Percentiles rank a stretch among this genome's conserved stretches.
Conservation (phyloP, 306 rosid genomes). For the Sicyos baderoa region DNA sequence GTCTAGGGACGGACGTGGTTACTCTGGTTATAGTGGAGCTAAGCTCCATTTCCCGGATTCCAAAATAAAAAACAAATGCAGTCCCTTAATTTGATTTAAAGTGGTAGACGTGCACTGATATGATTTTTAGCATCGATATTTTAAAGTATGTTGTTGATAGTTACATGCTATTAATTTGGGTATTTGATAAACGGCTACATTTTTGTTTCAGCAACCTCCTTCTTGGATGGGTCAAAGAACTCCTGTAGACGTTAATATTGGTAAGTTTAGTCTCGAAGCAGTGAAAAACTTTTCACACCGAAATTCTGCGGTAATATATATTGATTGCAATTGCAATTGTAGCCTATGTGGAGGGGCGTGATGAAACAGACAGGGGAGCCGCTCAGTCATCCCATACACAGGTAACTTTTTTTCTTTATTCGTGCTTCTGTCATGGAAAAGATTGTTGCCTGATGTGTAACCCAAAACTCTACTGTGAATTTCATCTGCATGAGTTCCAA, state of each 20-base stretch:
- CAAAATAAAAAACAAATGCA: background rate
- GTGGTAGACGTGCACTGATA: background rate
- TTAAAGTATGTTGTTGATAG: background rate
- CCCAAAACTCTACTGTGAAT: background rate
- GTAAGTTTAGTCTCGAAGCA: constrained; percentile 40
- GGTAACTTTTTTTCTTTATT: constrained; percentile 33
- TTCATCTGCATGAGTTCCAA: background rate
- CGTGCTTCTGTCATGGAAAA: background rate
- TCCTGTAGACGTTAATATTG: constrained; percentile 94
- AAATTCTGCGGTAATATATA: constrained; percentile 30
- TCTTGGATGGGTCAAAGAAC: constrained; percentile 87
- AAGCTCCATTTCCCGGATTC: background rate
- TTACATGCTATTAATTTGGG: background rate
- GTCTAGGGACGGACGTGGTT: no score
- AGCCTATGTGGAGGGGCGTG: constrained; percentile 99
- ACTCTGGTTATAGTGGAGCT: no score
- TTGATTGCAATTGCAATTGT: constrained; percentile 26
- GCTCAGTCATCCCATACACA: constrained; percentile 65
- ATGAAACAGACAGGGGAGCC: constrained; percentile 76
- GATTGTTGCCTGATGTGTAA: constrained; percentile 7
- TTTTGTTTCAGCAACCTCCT: constrained; percentile 69
- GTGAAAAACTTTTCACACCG: constrained; percentile 15
- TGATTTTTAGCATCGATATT: background rate
- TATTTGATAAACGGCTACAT: constrained; percentile 21
- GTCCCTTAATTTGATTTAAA: background rate